Evolutionary conservation across 257 asterid genomes (phyloP), one percentile per base, ranked within the genome.

Genomic region (Petrea volubilis): DNA sequence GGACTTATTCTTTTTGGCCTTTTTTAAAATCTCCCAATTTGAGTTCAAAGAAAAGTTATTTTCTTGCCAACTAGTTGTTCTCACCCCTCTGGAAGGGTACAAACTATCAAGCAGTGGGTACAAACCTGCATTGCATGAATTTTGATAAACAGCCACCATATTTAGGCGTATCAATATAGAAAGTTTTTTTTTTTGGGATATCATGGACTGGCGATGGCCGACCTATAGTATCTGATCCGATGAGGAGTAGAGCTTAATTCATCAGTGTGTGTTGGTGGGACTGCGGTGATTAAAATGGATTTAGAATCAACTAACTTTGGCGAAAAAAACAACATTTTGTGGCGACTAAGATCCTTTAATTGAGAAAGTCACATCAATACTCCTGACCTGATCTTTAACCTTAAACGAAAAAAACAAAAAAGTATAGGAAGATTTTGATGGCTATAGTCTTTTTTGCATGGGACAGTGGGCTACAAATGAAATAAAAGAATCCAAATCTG

Each of bases 1-100:
- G 67, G 73, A 76, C 41, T 69, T 47, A 77, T 74, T 79, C 85
- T 64, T 72, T 64, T 72, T 79, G 64, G 46, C 53, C 64, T 81
- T 73, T 49, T n/a, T n/a, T n/a, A n/a, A n/a, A 13, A 70, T 63
- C 62, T 28, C 18, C 75, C 64, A 65, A 36, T 60, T 71, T 58
- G 61, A 72, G 68, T 49, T 74, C 62, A 29, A 67, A 51, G 43
- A 38, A 56, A 64, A 60, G 63, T 27, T 40, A 41, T 31, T 60
- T 34, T 67, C 60, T 59, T 71, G 34, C 72, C 68, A 20, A 57
- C 70, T 65, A 29, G n/a, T n/a, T n/a, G 17, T 56, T 21, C 66
- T 41, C 67, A 18, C 31, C 52, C 58, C 61, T 77, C 18, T 46
- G 44, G 40, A 59, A n/a, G 10, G 67, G 75, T 60, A 51, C 60